These are phyloP conservation scores for Ensete glaucum DNA, from an alignment of 176 grass and related monocot species.

Conservation along the genomic window DNA sequence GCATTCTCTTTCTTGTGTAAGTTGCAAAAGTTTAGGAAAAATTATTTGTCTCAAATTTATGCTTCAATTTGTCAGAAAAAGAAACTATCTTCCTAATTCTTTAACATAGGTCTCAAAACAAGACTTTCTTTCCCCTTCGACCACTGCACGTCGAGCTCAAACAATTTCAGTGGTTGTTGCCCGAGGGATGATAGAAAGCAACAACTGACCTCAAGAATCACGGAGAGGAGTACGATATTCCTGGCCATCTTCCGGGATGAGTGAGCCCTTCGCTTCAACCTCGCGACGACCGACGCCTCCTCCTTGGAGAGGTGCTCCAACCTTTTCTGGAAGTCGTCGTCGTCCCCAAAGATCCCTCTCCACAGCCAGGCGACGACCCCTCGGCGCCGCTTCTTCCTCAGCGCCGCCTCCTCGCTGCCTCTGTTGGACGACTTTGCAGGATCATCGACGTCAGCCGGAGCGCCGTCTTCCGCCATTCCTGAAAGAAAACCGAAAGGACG, in stretches of 20 bases:
- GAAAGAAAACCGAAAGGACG: neutral
- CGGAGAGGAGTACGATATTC: constrained; percentile 57
- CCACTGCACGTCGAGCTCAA: too few relatives aligned
- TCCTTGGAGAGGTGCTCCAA: constrained; percentile 73
- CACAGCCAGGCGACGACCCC: constrained; percentile 52
- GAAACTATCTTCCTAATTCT: too few relatives aligned
- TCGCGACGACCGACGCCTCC: constrained; percentile 55
- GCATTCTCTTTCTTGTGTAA: too few relatives aligned
- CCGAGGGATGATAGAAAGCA: neutral
- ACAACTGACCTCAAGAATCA: constrained; percentile 49
- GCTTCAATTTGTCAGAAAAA: too few relatives aligned
- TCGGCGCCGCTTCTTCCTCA: neutral
- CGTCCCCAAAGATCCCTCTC: constrained; percentile 65
- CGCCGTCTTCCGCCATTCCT: constrained; percentile 44
- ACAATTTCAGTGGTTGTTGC: too few relatives aligned
- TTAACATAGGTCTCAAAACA: too few relatives aligned
- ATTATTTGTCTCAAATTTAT: too few relatives aligned
- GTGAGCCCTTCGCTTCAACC: constrained; percentile 57
- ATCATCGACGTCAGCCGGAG: constrained; percentile 22
- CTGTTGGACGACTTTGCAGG: constrained; percentile 5
- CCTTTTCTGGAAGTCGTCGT: constrained; percentile 75
- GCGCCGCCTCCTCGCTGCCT: neutral
- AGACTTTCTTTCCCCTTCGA: too few relatives aligned
- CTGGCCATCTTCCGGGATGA: constrained; percentile 44
- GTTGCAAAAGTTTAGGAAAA: too few relatives aligned